A percentile compares a stretch with the other conserved stretches of the same genome.
Evolutionary conservation across 495 filamentous ascomycete species (phyloP).

Genomic region (Xylaria longipes): DNA sequence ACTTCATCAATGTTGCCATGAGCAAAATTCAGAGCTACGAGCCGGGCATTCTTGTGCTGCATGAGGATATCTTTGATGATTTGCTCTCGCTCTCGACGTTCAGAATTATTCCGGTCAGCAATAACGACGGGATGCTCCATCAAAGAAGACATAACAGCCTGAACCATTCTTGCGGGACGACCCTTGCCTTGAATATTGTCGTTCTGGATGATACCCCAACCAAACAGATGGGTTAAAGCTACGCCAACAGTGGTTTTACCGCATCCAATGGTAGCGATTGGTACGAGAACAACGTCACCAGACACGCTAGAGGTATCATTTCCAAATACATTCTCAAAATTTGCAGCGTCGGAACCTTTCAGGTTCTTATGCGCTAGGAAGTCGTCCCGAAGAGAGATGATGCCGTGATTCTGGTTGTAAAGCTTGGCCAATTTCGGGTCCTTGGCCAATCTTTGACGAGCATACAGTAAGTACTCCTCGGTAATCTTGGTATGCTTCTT

Average conservation of each 20-base stretch:
- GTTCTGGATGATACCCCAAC: constrained; percentile 95
- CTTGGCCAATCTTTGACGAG: constrained; percentile 70
- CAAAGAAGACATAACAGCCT: constrained; percentile 67
- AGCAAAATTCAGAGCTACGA: constrained; percentile 92
- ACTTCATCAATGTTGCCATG: constrained; percentile 77
- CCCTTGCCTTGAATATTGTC: constrained; percentile 87
- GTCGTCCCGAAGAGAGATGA: constrained; percentile 85
- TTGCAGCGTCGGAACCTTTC: constrained; percentile 76
- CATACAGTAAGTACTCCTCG: constrained; percentile 85
- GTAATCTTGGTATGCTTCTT: constrained; percentile 91
- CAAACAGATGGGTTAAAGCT: constrained; percentile 81
- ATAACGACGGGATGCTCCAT: constrained; percentile 72
- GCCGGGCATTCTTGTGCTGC: constrained; percentile 64
- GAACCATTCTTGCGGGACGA: constrained; percentile 75
- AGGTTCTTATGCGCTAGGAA: constrained; percentile 82
- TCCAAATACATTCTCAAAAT: constrained; percentile 45
- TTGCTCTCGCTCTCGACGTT: constrained; percentile 83
- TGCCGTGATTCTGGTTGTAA: constrained; percentile 92
- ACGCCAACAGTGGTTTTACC: constrained; percentile 94
- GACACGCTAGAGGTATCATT: constrained; percentile 50
- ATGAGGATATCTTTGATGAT: constrained; percentile 77
- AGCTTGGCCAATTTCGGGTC: constrained; percentile 66
- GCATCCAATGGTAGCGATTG: constrained; percentile 91
- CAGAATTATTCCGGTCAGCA: constrained; percentile 93
- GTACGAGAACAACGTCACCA: constrained; percentile 75